Evolutionary conservation across 495 filamentous ascomycete species (phyloP), one percentile per base, ranked within the genome.

Genomic region (Penicillium paradoxum): DNA sequence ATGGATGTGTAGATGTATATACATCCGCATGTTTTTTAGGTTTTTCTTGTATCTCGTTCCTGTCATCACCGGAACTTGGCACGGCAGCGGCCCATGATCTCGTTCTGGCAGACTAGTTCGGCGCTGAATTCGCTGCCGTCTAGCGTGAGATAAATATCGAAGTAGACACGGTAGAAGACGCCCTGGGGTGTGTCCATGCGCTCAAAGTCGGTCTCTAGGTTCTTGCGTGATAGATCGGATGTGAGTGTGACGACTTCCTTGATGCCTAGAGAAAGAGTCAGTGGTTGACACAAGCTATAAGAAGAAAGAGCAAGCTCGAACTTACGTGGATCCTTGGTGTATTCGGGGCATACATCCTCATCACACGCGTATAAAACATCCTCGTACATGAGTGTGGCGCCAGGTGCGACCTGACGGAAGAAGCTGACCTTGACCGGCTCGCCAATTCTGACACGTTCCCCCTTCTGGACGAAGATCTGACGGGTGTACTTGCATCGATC

Each of bases 181-280:
- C 93, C 93, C 67, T 98, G 93, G 2, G 93, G 93, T 4, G 93
- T 98, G 70, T 98, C 93, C 93, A 98, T 98, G 60, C 95, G 84
- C 73, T 98, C 93, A 54, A 98, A 98, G 66, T 98, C 93, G 68
- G 96, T 97, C 70, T 98, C 93, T 1, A 98, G 83, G 67, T 97
- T 97, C 79, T 98, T 98, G 55, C 93, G 86, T 14, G 90, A 96
- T 32, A 98, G 79, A 68, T 98, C 93, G 39, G 91, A 96, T 8
- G 95, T 97, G 36, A 98, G 84, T 2, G 93, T 98, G 53, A 98
- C 95, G 27, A 98, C 90, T 71, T 98, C 93, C 79, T 97, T 97
- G 83, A 98, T 97, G 57, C 91, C 92, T 98, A 62, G 51, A 46
- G 19, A 19, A 22, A 32, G 18, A 14, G 30, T 60, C 38, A 56